Conservation (phyloP, 139 green algal species). For the Micractinium conductrix region DNA sequence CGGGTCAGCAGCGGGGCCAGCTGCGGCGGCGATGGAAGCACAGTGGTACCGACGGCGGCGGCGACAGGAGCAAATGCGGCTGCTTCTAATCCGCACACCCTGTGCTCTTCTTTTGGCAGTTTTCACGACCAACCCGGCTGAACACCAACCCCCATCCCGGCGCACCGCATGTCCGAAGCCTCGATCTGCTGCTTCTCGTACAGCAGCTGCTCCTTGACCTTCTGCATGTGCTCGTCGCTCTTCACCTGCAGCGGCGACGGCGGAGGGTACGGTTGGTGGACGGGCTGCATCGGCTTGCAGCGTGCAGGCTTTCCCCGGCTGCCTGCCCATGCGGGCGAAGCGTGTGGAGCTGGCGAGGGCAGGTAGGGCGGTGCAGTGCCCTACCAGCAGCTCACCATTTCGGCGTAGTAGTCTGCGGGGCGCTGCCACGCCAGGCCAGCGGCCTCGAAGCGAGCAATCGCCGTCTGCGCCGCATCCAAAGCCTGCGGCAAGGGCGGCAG, state of each 20-base stretch:
- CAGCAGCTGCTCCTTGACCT: conserved; percentile 89
- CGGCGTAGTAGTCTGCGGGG: conserved; percentile 95
- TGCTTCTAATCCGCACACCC: not conserved
- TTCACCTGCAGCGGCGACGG: conserved; percentile 82
- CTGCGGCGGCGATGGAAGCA: no score
- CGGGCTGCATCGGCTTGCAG: no score
- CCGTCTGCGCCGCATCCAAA: conserved; percentile 68
- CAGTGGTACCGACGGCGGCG: no score
- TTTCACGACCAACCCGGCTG: no score
- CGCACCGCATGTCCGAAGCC: conserved; percentile 74
- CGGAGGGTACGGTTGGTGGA: no score
- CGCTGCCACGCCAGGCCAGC: conserved; percentile 75
- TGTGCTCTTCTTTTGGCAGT: no score
- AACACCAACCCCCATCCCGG: no score
- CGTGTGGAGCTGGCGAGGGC: no score
- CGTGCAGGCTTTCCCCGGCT: no score
- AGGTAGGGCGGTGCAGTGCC: not conserved
- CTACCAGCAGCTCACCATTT: conserved; percentile 79
- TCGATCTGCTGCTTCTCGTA: conserved; percentile 86
- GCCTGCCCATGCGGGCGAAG: no score
- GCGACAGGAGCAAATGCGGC: not conserved
- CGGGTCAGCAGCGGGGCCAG: not conserved
- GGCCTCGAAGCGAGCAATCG: conserved; percentile 73
- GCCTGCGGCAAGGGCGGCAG: conserved; percentile 56
- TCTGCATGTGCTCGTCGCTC: conserved; percentile 94